Conservation (phyloP, 2,329 filamentous ascomycete species). For the Ophiosphaerella narmari region DNA sequence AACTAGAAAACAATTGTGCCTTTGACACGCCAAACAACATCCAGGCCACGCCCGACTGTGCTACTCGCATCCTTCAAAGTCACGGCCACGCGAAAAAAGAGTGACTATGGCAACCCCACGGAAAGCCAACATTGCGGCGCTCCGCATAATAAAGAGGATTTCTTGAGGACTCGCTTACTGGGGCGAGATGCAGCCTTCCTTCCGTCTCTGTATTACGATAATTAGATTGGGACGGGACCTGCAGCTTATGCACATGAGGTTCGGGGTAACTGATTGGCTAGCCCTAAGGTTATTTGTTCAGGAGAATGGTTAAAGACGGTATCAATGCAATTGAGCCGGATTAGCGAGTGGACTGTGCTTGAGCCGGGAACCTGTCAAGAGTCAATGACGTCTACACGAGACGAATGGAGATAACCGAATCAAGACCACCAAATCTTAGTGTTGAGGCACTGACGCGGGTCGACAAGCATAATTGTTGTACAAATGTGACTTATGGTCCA, state of each 20-base stretch:
- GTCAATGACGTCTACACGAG: too few species aligned
- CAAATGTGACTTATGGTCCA: too few species aligned
- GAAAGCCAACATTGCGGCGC: neutral
- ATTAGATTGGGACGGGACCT: slow-evolving; percentile 1
- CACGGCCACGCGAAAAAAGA: neutral
- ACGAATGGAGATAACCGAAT: too few species aligned
- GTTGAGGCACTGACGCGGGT: too few species aligned
- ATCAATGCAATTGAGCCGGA: neutral
- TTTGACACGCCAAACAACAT: neutral
- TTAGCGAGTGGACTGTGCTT: neutral
- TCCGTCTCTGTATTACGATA: neutral
- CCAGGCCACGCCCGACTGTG: neutral
- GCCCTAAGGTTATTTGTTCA: neutral
- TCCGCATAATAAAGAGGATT: neutral
- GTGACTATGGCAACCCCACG: neutral
- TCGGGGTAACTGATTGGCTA: neutral
- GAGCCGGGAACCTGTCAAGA: neutral
- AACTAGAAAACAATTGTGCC: neutral
- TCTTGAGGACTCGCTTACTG: neutral
- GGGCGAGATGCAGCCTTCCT: neutral
- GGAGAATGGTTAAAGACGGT: neutral
- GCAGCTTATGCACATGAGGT: slow-evolving; percentile 1
- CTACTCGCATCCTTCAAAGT: neutral
- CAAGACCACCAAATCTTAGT: too few species aligned
- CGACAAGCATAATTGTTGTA: too few species aligned